A percentile compares a stretch with the other conserved stretches of the same genome.
phyloP scores from a whole-genome alignment of 2,329 filamentous ascomycete species.

The Herpotrichia juniperi region DNA sequence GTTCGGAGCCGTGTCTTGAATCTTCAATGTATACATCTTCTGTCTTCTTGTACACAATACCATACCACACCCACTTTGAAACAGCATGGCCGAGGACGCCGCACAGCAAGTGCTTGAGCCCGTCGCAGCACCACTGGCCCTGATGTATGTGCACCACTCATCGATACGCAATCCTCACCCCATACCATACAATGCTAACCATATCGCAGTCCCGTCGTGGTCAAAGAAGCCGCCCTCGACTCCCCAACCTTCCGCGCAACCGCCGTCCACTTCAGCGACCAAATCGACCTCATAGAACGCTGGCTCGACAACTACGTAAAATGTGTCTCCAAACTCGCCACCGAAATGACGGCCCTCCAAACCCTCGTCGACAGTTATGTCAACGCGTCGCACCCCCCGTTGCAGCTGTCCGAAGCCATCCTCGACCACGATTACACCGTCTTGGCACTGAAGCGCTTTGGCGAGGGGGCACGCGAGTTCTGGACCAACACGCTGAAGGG shows the following conservation, averaged over 20 bases:
- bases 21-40: constrained; percentile 21
- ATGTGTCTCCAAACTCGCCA: constrained; percentile 65
- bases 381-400: constrained; percentile 73
- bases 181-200: constrained; percentile 8
- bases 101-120: constrained; percentile 43
- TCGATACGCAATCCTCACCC: background rate
- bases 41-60: constrained; percentile 6
- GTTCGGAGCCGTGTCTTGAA: constrained; percentile 14
- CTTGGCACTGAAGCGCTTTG: constrained; percentile 81
- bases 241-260: constrained; percentile 94
- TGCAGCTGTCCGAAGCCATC: constrained; percentile 77
- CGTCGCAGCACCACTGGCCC: constrained; percentile 47
- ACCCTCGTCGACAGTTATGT: constrained; percentile 79
- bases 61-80: background rate
- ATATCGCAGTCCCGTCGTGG: constrained; percentile 71
- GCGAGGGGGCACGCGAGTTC: constrained; percentile 85
- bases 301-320: constrained; percentile 82
- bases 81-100: constrained; percentile 44
- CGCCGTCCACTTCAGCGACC: constrained; percentile 84
- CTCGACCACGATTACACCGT: constrained; percentile 96
- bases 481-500: constrained; percentile 78
- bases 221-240: constrained; percentile 95
- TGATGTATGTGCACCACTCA: constrained; percentile 43
- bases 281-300: constrained; percentile 87
- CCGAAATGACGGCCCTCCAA: constrained; percentile 77